Evolutionary conservation across 371 early-diverging fungal genomes (phyloP).

Genomic region (Nosema muscidifuracis): DNA sequence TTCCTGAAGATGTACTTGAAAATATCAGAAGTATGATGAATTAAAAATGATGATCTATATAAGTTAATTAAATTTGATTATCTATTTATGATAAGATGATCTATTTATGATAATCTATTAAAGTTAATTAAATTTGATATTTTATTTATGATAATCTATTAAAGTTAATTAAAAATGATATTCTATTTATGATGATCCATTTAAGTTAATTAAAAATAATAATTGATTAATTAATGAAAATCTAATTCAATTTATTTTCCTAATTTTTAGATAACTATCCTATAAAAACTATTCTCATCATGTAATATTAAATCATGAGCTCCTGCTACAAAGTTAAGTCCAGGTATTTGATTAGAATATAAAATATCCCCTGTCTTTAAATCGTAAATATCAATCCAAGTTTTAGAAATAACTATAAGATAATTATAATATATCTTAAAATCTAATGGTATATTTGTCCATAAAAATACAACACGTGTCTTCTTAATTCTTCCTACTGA

Average conservation of each 20-base stretch:
- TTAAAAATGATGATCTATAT: no score
- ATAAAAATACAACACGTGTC: conserved; percentile 51
- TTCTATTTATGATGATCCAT: no score
- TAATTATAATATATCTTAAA: conserved; percentile 33
- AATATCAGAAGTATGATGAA: no score
- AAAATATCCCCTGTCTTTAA: conserved; percentile 25
- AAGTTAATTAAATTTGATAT: background rate
- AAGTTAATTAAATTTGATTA: no score
- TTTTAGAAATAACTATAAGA: conserved; percentile 17
- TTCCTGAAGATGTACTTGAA: conserved; percentile 67
- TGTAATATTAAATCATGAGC: conserved; percentile 7
- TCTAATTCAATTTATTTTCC: no score
- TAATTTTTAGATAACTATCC: background rate
- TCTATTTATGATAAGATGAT: background rate
- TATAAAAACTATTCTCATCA: conserved; percentile 15
- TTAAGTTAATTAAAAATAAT: no score
- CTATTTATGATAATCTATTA: background rate
- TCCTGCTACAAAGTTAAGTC: conserved; percentile 30
- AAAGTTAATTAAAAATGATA: no score
- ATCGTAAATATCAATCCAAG: conserved; percentile 27
- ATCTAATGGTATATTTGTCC: conserved; percentile 43
- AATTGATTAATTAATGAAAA: background rate
- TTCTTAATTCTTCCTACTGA: conserved; percentile 44
- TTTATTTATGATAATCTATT: no score
- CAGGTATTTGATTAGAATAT: conserved; percentile 2